Evolutionary conservation across 169 alveolate species (phyloP).

Genomic region (Plasmodium vivax): DNA sequence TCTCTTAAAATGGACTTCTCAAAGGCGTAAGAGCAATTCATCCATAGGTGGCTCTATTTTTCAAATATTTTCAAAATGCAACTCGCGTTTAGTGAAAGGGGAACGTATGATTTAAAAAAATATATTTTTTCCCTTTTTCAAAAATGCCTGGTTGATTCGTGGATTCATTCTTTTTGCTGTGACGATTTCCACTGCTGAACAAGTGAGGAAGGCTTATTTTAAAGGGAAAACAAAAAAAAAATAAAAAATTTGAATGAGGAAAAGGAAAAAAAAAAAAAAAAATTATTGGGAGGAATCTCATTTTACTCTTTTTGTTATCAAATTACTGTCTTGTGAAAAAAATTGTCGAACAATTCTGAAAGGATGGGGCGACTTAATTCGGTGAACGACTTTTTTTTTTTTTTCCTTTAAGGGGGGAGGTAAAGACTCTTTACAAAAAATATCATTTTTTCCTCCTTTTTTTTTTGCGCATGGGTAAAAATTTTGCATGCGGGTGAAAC

Average conservation of each 20-base stretch:
- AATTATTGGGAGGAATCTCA: neutral
- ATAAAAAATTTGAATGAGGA: neutral
- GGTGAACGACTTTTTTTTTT: neutral
- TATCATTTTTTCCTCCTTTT: no score
- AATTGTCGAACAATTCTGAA: neutral
- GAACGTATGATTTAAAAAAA: neutral
- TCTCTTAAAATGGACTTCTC: neutral
- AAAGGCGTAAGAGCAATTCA: neutral
- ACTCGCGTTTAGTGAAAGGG: neutral
- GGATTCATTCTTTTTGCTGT: neutral
- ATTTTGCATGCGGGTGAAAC: neutral
- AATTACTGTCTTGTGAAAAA: neutral
- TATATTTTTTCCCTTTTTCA: neutral
- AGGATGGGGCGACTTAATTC: neutral
- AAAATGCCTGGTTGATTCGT: neutral
- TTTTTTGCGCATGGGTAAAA: neutral
- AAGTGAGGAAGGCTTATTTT: neutral
- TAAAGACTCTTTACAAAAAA: neutral
- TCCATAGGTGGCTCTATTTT: neutral
- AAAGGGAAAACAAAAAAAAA: neutral
- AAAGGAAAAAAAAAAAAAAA: neutral
- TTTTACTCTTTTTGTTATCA: neutral
- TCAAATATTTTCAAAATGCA: neutral
- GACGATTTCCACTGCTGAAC: neutral
- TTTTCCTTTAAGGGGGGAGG: neutral